Evolutionary conservation across 106 monocot species (phyloP).

Genomic region (Dendrobium nobile): DNA sequence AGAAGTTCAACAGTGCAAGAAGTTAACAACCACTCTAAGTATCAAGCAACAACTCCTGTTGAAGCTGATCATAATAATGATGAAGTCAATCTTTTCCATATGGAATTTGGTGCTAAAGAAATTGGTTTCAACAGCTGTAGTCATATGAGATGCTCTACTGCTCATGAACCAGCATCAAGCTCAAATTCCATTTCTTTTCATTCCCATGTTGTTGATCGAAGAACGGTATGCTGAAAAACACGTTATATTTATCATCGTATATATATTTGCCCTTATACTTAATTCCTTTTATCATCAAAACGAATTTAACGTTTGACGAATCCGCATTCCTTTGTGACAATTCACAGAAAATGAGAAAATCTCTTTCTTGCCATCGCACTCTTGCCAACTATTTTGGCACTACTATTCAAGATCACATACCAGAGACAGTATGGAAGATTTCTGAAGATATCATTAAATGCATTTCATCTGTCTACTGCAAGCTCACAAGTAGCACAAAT

Average conservation of each 20-base stretch:
- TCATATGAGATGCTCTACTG: not conserved
- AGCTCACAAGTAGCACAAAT: slow-evolving; percentile 35
- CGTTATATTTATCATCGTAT: not conserved
- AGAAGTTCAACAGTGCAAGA: not conserved
- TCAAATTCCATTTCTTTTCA: not conserved
- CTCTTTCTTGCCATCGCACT: slow-evolving; percentile 32
- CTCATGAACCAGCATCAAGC: not conserved
- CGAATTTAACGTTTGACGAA: not conserved
- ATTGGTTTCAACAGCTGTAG: not conserved
- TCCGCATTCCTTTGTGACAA: not conserved
- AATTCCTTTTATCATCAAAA: not conserved
- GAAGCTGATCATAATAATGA: too few species aligned
- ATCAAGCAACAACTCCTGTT: too few species aligned
- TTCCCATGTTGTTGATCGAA: not conserved
- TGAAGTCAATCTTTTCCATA: too few species aligned
- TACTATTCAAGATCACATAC: slow-evolving; percentile 52
- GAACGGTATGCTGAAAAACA: not conserved
- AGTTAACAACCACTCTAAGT: too few species aligned
- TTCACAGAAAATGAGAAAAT: slow-evolving; percentile 28
- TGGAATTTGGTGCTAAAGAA: too few species aligned
- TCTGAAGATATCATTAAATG: slow-evolving; percentile 89
- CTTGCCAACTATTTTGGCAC: slow-evolving; percentile 71
- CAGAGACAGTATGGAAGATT: slow-evolving; percentile 53
- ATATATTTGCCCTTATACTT: not conserved
- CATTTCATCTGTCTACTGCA: slow-evolving; percentile 75